These are phyloP conservation scores for Malassezia globosa DNA, from an alignment of 1,284 basidiomycete genomes.

Conservation along the genomic window DNA sequence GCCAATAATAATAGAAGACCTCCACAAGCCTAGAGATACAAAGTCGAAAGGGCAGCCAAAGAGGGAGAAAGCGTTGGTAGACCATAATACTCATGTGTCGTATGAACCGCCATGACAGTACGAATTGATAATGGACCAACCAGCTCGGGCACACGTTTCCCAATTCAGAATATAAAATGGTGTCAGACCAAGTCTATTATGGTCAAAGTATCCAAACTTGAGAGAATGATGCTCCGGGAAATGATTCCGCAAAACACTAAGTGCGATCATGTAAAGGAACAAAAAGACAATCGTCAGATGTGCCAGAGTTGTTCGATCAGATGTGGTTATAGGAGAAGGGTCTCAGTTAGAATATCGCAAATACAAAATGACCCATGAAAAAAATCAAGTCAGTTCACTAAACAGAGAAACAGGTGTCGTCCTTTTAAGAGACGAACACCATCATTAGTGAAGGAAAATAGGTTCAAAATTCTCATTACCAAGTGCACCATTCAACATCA, in stretches of 20 bases:
- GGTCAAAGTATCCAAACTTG: slow-evolving; percentile 36
- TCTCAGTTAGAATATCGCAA: slow-evolving; percentile 1
- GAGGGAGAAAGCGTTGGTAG: slow-evolving; percentile 12
- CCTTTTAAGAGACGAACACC: not conserved
- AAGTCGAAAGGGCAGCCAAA: slow-evolving; percentile 23
- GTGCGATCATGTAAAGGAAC: not conserved
- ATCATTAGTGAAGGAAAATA: slow-evolving; percentile 1
- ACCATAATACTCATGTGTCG: slow-evolving; percentile 18
- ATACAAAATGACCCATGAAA: not conserved
- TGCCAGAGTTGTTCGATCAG: not conserved
- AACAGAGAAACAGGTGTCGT: slow-evolving; percentile 4
- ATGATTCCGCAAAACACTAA: not conserved
- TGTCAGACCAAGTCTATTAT: slow-evolving; percentile 16
- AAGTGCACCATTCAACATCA: not conserved
- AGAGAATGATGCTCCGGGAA: slow-evolving; percentile 15
- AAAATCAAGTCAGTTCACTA: not conserved
- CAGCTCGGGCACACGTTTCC: slow-evolving; percentile 18
- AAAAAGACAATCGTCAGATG: not conserved
- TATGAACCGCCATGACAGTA: not conserved
- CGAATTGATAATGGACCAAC: slow-evolving; percentile 13
- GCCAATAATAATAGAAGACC: slow-evolving; percentile 40
- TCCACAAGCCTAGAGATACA: slow-evolving; percentile 20
- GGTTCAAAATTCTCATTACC: not conserved
- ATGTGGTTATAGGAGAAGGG: slow-evolving; percentile 3
- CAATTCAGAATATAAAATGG: slow-evolving; percentile 24